Evolutionary conservation across 805 yeast species (phyloP).

Genomic region (Hyphopichia homilentoma): DNA sequence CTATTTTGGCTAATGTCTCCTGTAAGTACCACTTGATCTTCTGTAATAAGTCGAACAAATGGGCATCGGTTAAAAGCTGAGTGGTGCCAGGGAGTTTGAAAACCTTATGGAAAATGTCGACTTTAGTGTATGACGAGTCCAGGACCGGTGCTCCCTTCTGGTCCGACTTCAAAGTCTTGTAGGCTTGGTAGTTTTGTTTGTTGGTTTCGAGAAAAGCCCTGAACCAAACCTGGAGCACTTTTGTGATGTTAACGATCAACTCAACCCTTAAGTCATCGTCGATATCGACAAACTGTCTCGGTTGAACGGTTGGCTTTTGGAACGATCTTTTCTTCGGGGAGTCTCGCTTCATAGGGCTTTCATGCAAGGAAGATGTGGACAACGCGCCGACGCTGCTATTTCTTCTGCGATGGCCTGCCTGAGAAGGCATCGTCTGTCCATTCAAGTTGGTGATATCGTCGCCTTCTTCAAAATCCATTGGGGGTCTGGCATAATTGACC

Average conservation of each 20-base stretch:
- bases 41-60: conserved; percentile 13
- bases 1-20: conserved; percentile 11
- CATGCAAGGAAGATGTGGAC: not conserved
- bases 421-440: conserved; percentile 5
- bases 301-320: not conserved
- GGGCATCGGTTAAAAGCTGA: conserved; percentile 10
- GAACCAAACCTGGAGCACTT: conserved; percentile 21
- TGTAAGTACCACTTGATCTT: conserved; percentile 14
- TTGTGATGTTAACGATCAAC: conserved; percentile 19
- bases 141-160: too few relatives aligned
- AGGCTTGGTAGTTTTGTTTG: conserved; percentile 1
- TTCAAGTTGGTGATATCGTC: conserved; percentile 18
- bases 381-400: conserved; percentile 3
- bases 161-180: not conserved
- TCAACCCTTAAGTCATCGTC: conserved; percentile 19
- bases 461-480: conserved; percentile 12
- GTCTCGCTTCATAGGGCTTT: too few relatives aligned
- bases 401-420: not conserved
- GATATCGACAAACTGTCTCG: conserved; percentile 11
- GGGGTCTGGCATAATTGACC: too few relatives aligned
- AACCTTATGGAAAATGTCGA: conserved; percentile 9
- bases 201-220: conserved; percentile 8
- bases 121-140: conserved; percentile 7
- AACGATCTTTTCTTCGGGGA: conserved; percentile 1
- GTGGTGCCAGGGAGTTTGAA: conserved; percentile 16